Evolutionary conservation across 2,329 filamentous ascomycete species (phyloP), one percentile per base, ranked within the genome.

Genomic region (Fusarium agapanthi): DNA sequence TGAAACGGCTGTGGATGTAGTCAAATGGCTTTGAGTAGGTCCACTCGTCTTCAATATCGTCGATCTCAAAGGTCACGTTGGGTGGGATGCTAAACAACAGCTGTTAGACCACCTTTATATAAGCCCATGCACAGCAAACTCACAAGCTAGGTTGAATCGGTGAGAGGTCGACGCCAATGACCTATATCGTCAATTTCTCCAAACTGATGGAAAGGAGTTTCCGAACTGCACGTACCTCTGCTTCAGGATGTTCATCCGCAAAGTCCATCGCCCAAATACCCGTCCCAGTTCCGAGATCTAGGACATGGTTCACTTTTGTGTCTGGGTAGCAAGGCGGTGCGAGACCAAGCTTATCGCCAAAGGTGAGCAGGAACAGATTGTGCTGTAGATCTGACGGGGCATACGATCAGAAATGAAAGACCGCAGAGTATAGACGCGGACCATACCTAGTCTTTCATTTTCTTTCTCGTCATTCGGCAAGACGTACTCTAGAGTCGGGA

Each of bases 181-280:
- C 50, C 50, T 53, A 22, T 2, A 22, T 14, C 11, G 34, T 53
- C 15, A 53, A 7, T 5, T 5, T 7, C 7, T 9, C 34, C 24
- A 28, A 22, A 13, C 0, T 7, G 18, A 18, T 9, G 24, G 20
- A 37, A 6, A n/a, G 5, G 10, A n/a, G 5, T 15, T 3, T 12
- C 7, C 34, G 10, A 6, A 28, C 7, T 28, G 12, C 8, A 40
- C 34, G 14, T 12, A 54, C 50, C 9, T 54, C 34, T 30, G 50
- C 34, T 38, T 54, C 50, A 14, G 50, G 50, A 10, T 54, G 50
- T 40, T 54, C 50, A 54, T 54, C 50, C 6, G 34, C 50, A 30
- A 38, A 54, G 34, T 54, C 50, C 34, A 30, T 54, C 3, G 50
- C 62, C 62, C 62, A 65, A 18, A 65, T 65, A 6, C 62, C 62